Percentiles rank a stretch among this genome's conserved stretches.
Evolutionary conservation across 2,329 filamentous ascomycete genomes (phyloP).

Genomic region (Elsinoe arachidis): DNA sequence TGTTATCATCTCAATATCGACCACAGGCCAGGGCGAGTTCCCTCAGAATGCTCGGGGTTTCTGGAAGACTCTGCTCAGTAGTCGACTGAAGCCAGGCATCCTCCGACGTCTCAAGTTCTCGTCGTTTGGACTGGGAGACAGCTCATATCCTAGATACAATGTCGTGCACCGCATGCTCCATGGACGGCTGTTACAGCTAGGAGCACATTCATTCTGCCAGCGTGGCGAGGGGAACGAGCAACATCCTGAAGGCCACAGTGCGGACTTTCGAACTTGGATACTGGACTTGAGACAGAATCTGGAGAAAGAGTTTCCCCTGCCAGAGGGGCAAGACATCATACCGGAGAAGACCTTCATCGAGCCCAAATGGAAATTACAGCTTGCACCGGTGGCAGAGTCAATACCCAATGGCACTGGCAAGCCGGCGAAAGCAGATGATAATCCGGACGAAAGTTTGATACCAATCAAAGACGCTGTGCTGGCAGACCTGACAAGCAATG

Average conservation of each 20-base stretch:
- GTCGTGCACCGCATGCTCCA: constrained; percentile 84
- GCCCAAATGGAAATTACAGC: constrained; percentile 58
- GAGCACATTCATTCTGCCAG: constrained; percentile 65
- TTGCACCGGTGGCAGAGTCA: constrained; percentile 19
- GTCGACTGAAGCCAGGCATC: constrained; percentile 63
- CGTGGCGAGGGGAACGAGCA: constrained; percentile 87
- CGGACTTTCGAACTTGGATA: constrained; percentile 29
- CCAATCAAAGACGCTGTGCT: constrained; percentile 49
- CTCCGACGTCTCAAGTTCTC: constrained; percentile 64
- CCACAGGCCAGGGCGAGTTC: constrained; percentile 89
- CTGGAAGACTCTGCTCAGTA: constrained; percentile 77
- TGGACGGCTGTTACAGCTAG: constrained; percentile 74
- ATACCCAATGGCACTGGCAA: neutral
- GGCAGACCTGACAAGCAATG: constrained; percentile 56
- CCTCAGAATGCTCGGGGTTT: constrained; percentile 73
- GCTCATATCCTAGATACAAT: constrained; percentile 89
- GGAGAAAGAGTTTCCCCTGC: constrained; percentile 59
- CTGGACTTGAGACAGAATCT: constrained; percentile 57
- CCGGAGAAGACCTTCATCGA: constrained; percentile 65
- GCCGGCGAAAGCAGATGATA: neutral
- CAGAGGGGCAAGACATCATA: constrained; percentile 58
- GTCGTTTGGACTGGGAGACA: constrained; percentile 87
- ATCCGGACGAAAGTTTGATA: constrained; percentile 35
- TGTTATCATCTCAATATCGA: constrained; percentile 76
- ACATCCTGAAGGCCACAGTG: constrained; percentile 72